A percentile compares a stretch with the other conserved stretches of the same genome.
phyloP scores from a whole-genome alignment of 495 filamentous ascomycete species.

The Lasiosphaeriaceae sp. region DNA sequence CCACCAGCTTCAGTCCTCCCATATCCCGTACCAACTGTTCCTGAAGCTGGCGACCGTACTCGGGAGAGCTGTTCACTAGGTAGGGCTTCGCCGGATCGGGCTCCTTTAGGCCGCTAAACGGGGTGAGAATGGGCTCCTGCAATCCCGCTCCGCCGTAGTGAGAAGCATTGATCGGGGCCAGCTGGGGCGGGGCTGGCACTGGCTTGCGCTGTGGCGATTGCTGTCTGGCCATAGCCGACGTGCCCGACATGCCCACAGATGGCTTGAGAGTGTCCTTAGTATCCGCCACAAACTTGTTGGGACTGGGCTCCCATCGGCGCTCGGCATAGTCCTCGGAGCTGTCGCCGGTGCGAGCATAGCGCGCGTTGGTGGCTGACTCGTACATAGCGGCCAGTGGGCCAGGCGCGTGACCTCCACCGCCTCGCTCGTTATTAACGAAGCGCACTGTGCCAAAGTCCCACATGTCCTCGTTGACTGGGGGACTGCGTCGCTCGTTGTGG shows the following conservation, averaged over 20 bases:
- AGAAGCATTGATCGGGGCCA: no score
- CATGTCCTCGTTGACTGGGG: slow-evolving; percentile 67
- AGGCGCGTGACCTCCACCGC: slow-evolving; percentile 41
- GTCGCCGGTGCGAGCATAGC: slow-evolving; percentile 45
- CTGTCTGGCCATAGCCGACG: slow-evolving; percentile 39
- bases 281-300: slow-evolving; percentile 36
- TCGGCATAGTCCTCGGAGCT: slow-evolving; percentile 48
- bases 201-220: slow-evolving; percentile 60
- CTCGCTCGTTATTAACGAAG: slow-evolving; percentile 59
- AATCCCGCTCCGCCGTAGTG: slow-evolving; percentile 27
- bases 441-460: slow-evolving; percentile 96
- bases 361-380: slow-evolving; percentile 65
- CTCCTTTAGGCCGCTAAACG: slow-evolving; percentile 29
- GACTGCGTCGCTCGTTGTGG: slow-evolving; percentile 22
- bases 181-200: slow-evolving; percentile 16
- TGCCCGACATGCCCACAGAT: slow-evolving; percentile 15
- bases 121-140: slow-evolving; percentile 51
- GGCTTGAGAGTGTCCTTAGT: slow-evolving; percentile 39
- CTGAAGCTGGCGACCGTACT: slow-evolving; percentile 58
- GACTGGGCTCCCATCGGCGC: slow-evolving; percentile 34
- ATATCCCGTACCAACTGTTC: slow-evolving; percentile 59
- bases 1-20: slow-evolving; percentile 42
- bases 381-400: slow-evolving; percentile 64
- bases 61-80: slow-evolving; percentile 36
- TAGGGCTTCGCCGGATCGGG: slow-evolving; percentile 17